phyloP scores from a whole-genome alignment of 257 asterid species.

The Petrea volubilis region DNA sequence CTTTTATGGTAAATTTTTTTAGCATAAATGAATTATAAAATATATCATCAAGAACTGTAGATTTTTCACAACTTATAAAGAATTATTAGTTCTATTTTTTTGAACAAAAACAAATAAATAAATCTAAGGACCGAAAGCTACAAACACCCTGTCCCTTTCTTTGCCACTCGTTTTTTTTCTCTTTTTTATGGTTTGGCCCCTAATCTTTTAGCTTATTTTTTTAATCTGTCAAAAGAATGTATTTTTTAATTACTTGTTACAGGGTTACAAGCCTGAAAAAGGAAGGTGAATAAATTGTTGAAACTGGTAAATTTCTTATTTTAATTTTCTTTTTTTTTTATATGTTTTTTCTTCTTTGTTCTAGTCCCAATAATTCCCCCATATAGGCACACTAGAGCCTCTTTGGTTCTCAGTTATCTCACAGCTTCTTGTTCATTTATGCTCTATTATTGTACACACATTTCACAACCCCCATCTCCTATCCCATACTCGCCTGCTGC shows the following conservation, averaged over 20 bases:
- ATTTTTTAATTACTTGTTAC: conserved; percentile 24
- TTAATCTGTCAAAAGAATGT: too few species aligned
- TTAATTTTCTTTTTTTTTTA: not conserved
- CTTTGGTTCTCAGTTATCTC: not conserved
- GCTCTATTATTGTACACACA: not conserved
- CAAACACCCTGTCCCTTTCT: conserved; percentile 45
- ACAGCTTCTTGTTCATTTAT: conserved; percentile 3
- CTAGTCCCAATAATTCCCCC: conserved; percentile 26
- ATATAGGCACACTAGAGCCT: conserved; percentile 1
- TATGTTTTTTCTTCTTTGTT: not conserved
- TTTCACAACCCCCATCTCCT: not conserved
- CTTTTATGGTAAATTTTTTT: too few species aligned
- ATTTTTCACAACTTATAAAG: too few species aligned
- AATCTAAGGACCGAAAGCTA: conserved; percentile 23
- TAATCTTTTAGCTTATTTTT: too few species aligned
- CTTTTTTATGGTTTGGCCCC: not conserved
- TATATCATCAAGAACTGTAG: too few species aligned
- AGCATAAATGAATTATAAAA: too few species aligned
- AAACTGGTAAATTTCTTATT: not conserved
- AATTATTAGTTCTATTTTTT: not conserved
- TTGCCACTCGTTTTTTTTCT: conserved; percentile 42
- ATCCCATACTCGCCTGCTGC: not conserved
- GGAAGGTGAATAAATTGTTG: conserved; percentile 18
- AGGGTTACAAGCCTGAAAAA: conserved; percentile 34
- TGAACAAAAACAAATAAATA: not conserved